These are phyloP conservation scores for Thyridium curvatum DNA, from an alignment of 2,329 filamentous ascomycete species.

Conservation along the genomic window DNA sequence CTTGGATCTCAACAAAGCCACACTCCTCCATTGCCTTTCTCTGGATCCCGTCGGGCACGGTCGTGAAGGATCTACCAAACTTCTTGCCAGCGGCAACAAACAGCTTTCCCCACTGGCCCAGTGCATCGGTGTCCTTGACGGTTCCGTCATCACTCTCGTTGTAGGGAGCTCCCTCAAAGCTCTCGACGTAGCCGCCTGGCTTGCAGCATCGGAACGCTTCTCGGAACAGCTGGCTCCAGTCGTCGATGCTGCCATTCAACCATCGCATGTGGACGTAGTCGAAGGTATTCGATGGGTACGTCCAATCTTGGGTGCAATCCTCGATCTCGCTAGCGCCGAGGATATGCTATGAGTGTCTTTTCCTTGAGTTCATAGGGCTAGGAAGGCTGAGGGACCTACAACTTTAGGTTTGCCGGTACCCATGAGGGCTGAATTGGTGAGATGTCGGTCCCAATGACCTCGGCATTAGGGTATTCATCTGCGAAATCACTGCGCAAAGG, in stretches of 20 bases:
- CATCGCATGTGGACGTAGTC: constrained; percentile 19
- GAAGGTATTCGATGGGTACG: constrained; percentile 12
- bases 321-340: constrained; percentile 20
- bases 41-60: constrained; percentile 45
- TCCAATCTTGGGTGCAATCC: constrained; percentile 17
- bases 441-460: constrained; percentile 35
- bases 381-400: constrained; percentile 1
- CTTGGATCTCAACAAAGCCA: constrained; percentile 51
- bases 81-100: constrained; percentile 34
- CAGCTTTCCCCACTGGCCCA: constrained; percentile 13
- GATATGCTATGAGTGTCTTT: no score
- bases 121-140: background rate
- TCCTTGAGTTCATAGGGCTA: no score
- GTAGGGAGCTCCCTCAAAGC: constrained; percentile 10
- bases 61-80: constrained; percentile 38
- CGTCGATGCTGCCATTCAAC: constrained; percentile 15
- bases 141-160: constrained; percentile 14
- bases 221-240: constrained; percentile 14
- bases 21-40: constrained; percentile 44
- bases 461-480: constrained; percentile 2
- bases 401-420: constrained; percentile 6
- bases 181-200: constrained; percentile 42
- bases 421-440: constrained; percentile 25
- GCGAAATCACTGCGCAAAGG: constrained; percentile 4
- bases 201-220: constrained; percentile 21